Evolutionary conservation across 768 basidiomycete species (phyloP), one percentile per base, ranked within the genome.

Genomic region (Suillus subaureus): DNA sequence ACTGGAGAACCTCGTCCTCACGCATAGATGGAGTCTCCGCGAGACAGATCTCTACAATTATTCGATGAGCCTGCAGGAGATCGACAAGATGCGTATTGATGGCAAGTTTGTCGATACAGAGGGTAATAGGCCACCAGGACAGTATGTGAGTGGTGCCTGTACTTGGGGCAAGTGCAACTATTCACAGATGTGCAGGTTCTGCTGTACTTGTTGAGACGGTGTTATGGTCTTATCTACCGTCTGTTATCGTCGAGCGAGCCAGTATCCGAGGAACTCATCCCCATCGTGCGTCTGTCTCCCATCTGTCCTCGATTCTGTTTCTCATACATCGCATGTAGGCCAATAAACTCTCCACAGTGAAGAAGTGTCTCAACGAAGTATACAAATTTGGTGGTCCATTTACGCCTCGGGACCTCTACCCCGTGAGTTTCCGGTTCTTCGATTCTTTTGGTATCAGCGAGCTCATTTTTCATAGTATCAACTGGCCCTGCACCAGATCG

Each of bases 191-290:
- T 15, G 7, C 67, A 98, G 96, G 95, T 96, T 28, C 80, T 99
- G 54, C 83, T 99, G 28, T 99, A 97, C 76, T 85, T 98, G 43
- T 82, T 99, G 62, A 82, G 97, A 71, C 87, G 97, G 74, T 99
- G 97, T 81, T 96, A 99, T 76, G 97, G 97, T 67, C 85, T 98
- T 61, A 96, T 97, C 70, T 99, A 98, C 77, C 86, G 91, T 35
- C 78, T 99, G 58, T 85, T 99, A 67, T 96, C 95, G 31, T 95
- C 95, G 23, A 94, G 93, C 68, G 97, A 98, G 79, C 97, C 97
- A 0, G 96, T 99, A 3, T 97, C 95, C 0, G 97, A 99, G 77
- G 97, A 99, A 77, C 81, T 99, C 18, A 99, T 98, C 93, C 96
- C 96, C 6, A 86, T 97, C 45, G 96, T 96, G 77, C 63, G 87